These are phyloP conservation scores for Stagonosporopsis chrysanthemi DNA, from an alignment of 2,329 filamentous ascomycete genomes.

Conservation along the genomic window DNA sequence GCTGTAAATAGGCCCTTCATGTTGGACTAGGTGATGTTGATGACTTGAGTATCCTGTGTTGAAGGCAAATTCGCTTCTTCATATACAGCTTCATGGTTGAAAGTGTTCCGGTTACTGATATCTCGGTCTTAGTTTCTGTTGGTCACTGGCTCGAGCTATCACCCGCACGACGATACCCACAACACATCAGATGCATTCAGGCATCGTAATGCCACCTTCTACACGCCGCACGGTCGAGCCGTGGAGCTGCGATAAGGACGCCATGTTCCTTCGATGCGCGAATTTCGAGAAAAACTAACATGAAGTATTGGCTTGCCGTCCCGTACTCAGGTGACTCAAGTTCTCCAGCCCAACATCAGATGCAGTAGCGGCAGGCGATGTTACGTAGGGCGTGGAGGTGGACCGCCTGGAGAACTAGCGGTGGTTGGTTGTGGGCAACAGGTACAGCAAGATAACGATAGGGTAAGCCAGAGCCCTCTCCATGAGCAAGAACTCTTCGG, in stretches of 20 bases:
- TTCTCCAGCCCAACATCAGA: slow-evolving; percentile 7
- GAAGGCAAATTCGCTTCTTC: slow-evolving; percentile 13
- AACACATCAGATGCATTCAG: slow-evolving; percentile 5
- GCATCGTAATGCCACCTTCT: slow-evolving; percentile 16
- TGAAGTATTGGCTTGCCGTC: slow-evolving; percentile 16
- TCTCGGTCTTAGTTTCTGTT: slow-evolving; percentile 21
- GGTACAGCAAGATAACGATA: slow-evolving; percentile 19
- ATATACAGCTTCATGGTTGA: slow-evolving; percentile 21
- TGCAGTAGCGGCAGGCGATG: slow-evolving; percentile 33
- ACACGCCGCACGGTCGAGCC: slow-evolving; percentile 6
- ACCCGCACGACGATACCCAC: background rate
- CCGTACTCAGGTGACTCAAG: slow-evolving; percentile 12
- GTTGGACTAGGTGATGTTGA: slow-evolving; percentile 10
- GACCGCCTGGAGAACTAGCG: slow-evolving; percentile 10
- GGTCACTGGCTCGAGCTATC: slow-evolving; percentile 31
- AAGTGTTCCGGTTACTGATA: background rate
- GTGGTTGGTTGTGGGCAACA: slow-evolving; percentile 1
- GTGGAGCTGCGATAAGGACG: slow-evolving; percentile 29
- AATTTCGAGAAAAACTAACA: slow-evolving; percentile 3
- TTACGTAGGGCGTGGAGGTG: slow-evolving; percentile 32
- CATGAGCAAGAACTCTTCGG: slow-evolving; percentile 1
- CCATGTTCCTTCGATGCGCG: slow-evolving; percentile 2
- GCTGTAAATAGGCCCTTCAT: slow-evolving; percentile 41
- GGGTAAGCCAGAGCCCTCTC: slow-evolving; percentile 5
- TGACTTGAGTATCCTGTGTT: slow-evolving; percentile 3